Evolutionary conservation across 306 rosid species (phyloP), one percentile per base, ranked within the genome.

Genomic region (Cicer arietinum): DNA sequence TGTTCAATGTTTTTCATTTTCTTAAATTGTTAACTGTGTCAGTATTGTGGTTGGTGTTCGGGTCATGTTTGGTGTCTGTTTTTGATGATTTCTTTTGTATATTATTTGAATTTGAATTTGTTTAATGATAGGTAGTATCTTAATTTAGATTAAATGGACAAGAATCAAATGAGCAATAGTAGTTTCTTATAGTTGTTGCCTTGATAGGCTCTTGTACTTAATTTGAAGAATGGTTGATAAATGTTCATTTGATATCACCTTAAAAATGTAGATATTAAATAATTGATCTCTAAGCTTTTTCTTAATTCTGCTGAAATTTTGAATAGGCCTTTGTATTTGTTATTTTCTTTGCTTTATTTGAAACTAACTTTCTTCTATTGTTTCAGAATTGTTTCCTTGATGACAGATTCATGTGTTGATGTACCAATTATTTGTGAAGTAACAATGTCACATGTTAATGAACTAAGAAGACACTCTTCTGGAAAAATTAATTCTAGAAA

Each of bases 381-480:
- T 82, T 74, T 82, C 90, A 91, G 96, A 89, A 46, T 79, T 80
- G 17, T 75, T 80, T 58, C 53, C 62, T 52, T 37, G 60, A 85
- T 88, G 90, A 90, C 88, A n/a, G 83, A 79, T 67, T 64, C 57
- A 76, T 74, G 67, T 74, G 66, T 72, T 57, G 60, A 69, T 77
- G 50, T 71, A 64, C 83, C 83, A 10, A 40, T 58, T 78, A 58
- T 79, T 47, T 39, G 77, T 10, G 80, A 81, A 59, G 58, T 17
- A 73, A 81, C 58, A 0, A 78, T 54, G 83, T 75, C 83, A 3
- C 6, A 52, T 11, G 89, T 60, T 41, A 64, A 14, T 77, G 67
- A 66, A 76, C 58, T 84, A 58, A 87, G 96, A 84, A 82, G 94
- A 80, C 80, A 73, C 75, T 90, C 94, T 10, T 75, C 67, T 37